Base-by-base conservation (phyloP, 345 rosid species). In the Citrus inodora region DNA sequence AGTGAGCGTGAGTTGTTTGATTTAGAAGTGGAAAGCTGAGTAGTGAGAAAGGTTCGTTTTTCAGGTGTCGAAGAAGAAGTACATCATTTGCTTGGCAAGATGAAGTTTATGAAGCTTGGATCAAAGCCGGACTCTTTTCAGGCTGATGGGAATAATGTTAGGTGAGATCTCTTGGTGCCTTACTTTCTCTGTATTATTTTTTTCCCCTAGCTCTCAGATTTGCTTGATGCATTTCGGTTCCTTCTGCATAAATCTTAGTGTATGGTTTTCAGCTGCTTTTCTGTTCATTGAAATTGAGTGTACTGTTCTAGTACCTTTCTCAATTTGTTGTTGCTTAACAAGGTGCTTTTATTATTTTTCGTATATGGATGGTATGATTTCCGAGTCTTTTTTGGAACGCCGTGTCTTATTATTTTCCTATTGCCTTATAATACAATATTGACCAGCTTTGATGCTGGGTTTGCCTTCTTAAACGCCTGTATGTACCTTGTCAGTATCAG, bases 81-180 rank as follows among this genome's bases (percentile, higher is more conserved):
- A 69, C 67, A 78, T 77, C 79, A 71, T 83, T 78, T 69, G 46
- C 28, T 76, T 78, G 74, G 48, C 75, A 89, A 86, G 78, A 94
- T 94, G 98, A 94, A 92, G 97, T 94, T 94, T 64, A 94, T 94
- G 98, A 94, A 94, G 80, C 90, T 94, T 70, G 97, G 98, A 77
- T 94, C 98, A 0, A 94, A 92, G 86, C 88, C 90, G 11, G 95
- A 94, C 84, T 80, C 90, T 9, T 85, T 94, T 64, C 94, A 91
- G 84, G 80, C 83, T 1, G 89, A 90, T 80, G 87, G 70, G 19
- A 82, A 84, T 68, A 78, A 80, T 82, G 67, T 79, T 68, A 86
- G 92, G 94, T 89, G 76, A 85, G 85, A 78, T 62, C 71, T 38
- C 74, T 65, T 64, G 35, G 63, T 70, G 60, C 63, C 35, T 79